A percentile compares a stretch with the other conserved stretches of the same genome.
These are phyloP conservation scores for Noccaea caerulescens DNA, from an alignment of 345 rosid genomes.

Conservation along the genomic window DNA sequence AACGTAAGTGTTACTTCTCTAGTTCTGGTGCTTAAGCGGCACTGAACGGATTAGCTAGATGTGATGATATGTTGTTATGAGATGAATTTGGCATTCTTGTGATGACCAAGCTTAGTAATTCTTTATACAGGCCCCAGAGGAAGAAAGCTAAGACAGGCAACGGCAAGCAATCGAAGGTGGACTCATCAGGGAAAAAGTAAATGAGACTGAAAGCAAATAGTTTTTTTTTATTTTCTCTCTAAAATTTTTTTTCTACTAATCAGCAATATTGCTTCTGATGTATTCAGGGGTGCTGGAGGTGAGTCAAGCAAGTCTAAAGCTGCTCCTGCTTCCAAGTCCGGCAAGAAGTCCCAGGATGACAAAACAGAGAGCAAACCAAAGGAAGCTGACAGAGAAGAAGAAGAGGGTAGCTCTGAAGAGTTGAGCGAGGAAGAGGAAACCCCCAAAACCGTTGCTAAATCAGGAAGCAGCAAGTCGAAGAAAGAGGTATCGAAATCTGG, in stretches of 20 bases:
- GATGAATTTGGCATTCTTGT: slow-evolving; percentile 17
- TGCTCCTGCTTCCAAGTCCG: slow-evolving; percentile 43
- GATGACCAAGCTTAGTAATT: slow-evolving; percentile 20
- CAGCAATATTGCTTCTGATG: slow-evolving; percentile 16
- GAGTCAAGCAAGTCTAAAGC: slow-evolving; percentile 67
- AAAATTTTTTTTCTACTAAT: slow-evolving; percentile 5
- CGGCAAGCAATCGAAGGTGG: slow-evolving; percentile 54
- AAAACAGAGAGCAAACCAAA: slow-evolving; percentile 40
- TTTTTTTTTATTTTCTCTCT: background rate
- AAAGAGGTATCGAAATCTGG: slow-evolving; percentile 56
- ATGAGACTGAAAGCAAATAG: slow-evolving; percentile 23
- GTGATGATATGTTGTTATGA: slow-evolving; percentile 29
- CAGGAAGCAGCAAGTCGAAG: slow-evolving; percentile 53
- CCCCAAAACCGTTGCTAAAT: slow-evolving; percentile 46
- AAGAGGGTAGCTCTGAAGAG: slow-evolving; percentile 45
- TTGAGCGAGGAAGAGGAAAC: slow-evolving; percentile 51
- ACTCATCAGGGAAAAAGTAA: slow-evolving; percentile 60
- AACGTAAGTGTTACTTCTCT: slow-evolving; percentile 52
- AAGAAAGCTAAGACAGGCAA: slow-evolving; percentile 61
- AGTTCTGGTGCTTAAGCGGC: slow-evolving; percentile 16
- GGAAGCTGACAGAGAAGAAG: slow-evolving; percentile 50
- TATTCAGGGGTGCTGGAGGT: slow-evolving; percentile 62
- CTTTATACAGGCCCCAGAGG: slow-evolving; percentile 61
- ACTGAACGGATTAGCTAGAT: slow-evolving; percentile 16
- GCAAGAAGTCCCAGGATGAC: slow-evolving; percentile 51